Conservation (phyloP, 2,329 filamentous ascomycete genomes). For the Penicillium sp. region DNA sequence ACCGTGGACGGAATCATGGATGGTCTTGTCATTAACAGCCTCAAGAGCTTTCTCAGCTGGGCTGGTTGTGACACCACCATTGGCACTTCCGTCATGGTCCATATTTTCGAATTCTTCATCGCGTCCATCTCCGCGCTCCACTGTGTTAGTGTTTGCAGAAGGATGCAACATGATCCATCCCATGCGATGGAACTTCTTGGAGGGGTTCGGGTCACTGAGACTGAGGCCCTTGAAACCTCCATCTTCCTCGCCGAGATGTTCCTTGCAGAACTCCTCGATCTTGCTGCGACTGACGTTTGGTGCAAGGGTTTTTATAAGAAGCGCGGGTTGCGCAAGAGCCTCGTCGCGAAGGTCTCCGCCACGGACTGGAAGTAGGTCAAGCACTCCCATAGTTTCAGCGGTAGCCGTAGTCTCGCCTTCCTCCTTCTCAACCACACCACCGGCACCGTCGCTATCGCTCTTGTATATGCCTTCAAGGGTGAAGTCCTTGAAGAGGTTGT, state of each 20-base stretch:
- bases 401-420: slow-evolving; percentile 90
- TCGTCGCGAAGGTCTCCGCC: slow-evolving; percentile 89
- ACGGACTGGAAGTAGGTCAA: slow-evolving; percentile 80
- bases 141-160: slow-evolving; percentile 64
- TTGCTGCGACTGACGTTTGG: slow-evolving; percentile 93
- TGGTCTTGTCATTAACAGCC: slow-evolving; percentile 96
- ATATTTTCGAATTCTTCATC: slow-evolving; percentile 64
- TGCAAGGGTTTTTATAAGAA: slow-evolving; percentile 97
- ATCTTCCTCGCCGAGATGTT: slow-evolving; percentile 85
- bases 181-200: slow-evolving; percentile 95
- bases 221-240: slow-evolving; percentile 96
- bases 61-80: slow-evolving; percentile 34
- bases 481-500: slow-evolving; percentile 88
- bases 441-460: slow-evolving; percentile 82
- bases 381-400: slow-evolving; percentile 88
- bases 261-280: slow-evolving; percentile 89
- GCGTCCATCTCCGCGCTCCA: slow-evolving; percentile 71
- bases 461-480: slow-evolving; percentile 93
- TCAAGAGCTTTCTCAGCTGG: slow-evolving; percentile 85
- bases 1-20: slow-evolving; percentile 87
- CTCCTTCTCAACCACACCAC: slow-evolving; percentile 86
- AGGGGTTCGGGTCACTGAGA: slow-evolving; percentile 92
- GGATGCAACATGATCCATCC: slow-evolving; percentile 97
- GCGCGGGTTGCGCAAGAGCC: slow-evolving; percentile 80
- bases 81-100: slow-evolving; percentile 35